Evolutionary conservation across 2,329 filamentous ascomycete genomes (phyloP).

Genomic region (Mycogone perniciosa): DNA sequence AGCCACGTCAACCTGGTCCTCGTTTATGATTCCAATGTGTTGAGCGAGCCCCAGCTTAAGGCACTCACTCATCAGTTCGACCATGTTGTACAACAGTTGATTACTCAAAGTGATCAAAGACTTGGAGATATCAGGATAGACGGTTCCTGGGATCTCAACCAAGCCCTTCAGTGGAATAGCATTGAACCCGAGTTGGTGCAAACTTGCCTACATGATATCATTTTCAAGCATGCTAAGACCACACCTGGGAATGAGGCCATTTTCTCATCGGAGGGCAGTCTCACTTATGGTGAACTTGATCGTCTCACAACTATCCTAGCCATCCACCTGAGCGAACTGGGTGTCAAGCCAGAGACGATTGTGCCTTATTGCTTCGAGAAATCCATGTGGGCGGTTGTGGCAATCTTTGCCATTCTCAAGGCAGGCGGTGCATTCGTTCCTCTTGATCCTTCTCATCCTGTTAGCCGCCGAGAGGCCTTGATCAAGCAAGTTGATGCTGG

Average conservation of each 20-base stretch:
- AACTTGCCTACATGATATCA: conserved; percentile 2
- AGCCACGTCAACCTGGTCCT: conserved; percentile 2
- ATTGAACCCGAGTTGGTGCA: not conserved
- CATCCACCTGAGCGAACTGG: conserved; percentile 10
- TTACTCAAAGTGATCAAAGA: not conserved
- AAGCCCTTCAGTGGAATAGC: conserved; percentile 1
- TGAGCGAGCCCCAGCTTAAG: not conserved
- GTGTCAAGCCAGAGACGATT: conserved; percentile 20
- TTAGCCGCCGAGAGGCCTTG: conserved; percentile 4
- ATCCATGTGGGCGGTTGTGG: conserved; percentile 17
- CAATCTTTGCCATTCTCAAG: conserved; percentile 22
- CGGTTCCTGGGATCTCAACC: conserved; percentile 7
- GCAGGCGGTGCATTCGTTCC: conserved; percentile 22
- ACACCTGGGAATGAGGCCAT: conserved; percentile 8
- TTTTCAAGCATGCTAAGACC: conserved; percentile 1
- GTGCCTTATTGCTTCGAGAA: conserved; percentile 17
- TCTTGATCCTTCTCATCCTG: conserved; percentile 20
- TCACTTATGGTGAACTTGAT: conserved; percentile 9
- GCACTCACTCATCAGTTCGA: conserved; percentile 6
- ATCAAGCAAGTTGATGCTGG: conserved; percentile 8
- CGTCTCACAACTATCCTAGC: conserved; percentile 2
- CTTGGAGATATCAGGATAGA: not conserved
- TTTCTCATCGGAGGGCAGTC: conserved; percentile 5
- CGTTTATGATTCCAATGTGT: conserved; percentile 3
- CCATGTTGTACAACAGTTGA: conserved; percentile 6